Base-by-base conservation (phyloP, 345 rosid genomes). In the Leavenworthia alabamica region DNA sequence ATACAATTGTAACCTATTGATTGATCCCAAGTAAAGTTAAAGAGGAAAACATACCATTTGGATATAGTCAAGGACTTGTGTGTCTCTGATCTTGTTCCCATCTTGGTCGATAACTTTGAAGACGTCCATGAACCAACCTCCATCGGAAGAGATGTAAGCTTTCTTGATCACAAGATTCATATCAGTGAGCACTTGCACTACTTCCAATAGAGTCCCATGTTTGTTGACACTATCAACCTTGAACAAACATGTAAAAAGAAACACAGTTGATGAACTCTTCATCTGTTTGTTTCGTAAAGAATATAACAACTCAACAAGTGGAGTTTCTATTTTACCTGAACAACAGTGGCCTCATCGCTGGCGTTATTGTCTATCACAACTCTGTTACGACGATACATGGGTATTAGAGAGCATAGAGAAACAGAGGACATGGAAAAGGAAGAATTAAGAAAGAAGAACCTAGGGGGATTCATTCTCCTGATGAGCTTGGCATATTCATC, bases 121-220 rank as follows among this genome's bases (percentile, higher is more conserved):
- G 66, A 91, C 98, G 66, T 91, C 90, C 98, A 91, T 91, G 68
- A 91, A 88, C 98, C 98, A 91, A 49, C 85, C 96, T 0, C 88
- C 90, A 79, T 91, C 96, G 58, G 90, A 91, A 8, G 96, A 82
- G 63, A 91, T 86, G 67, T 91, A 77, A 6, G 98, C 98, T 74
- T 91, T 91, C 11, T 68, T 91, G 46, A 91, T 91, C 19, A 80
- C 73, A 63, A 91, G 92, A 62, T 91, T 78, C 90, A 84, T 76
- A 71, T 88, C 95, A 22, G 82, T 84, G 45, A 91, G 92, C 60
- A 84, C 96, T 77, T 91, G 96, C 43, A 88, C 78, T 54, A 88
- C 98, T 77, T 91, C 86, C 33, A 91, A 84, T 12, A 91, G 90
- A 62, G 86, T 84, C 47, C 95, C 98, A 53, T 84, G 95, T 73